Base-by-base conservation (phyloP, 805 yeast species). In the Candida silvicultrix region DNA sequence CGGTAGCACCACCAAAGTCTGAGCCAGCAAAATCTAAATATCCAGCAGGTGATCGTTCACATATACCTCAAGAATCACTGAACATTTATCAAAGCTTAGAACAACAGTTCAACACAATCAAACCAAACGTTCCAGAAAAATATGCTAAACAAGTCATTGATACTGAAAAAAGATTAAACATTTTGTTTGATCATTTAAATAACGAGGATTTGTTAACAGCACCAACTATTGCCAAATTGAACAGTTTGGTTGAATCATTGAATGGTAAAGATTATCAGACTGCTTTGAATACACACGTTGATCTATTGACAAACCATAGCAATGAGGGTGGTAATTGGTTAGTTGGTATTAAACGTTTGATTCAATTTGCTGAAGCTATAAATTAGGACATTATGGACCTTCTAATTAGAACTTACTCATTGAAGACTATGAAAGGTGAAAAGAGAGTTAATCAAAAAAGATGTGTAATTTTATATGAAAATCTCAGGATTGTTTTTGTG, bases 271-370 rank as follows among this genome's bases (percentile, higher is more conserved):
- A 88, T 48, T 86, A 69, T 60, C 63, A 65, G 4, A 68, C 68
- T 15, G 97, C 98, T 1, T 65, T 73, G 44, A 64, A 73, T 2
- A 55, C 78, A 31, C 80, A 78, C 50, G 62, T 71, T 32, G 78
- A 80, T 43, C 75, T 94, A 49, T 77, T 85, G 20, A 74, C 88
- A 8, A 74, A 77, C 34, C 74, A 78, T 50, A 75, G 83, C 21
- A 78, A 75, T 21, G 95, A 90, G 64, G 79, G 85, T 52, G 97
- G 96, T 14, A 81, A 84, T 57, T 94, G 99, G 99, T 78, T 85
- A 69, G 79, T 85, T 29, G 99, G 99, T 56, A 83, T 94, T 41
- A 89, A 85, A 65, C 80, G 97, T 55, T 74, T 94, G 51, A 80
- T 92, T 50, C 84, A 83, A 51, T 87, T 94, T 77, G 79, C 73